Percentiles rank a stretch among this genome's conserved stretches.
Conservation (phyloP, 352 stramenopile genomes). For the Globisporangium acanthophoron region DNA sequence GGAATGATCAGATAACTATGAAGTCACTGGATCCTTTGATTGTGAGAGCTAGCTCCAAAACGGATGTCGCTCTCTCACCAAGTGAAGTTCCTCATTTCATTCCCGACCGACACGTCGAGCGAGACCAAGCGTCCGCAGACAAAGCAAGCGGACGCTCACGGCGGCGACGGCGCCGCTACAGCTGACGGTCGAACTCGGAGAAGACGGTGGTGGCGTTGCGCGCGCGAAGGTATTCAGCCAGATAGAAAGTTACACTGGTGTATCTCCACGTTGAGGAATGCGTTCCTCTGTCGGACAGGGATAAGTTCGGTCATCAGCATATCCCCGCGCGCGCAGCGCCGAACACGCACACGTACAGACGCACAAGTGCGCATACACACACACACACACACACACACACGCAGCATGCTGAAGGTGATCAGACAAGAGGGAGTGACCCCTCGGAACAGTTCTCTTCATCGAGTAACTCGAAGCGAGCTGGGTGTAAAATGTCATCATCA, state of each 20-base stretch:
- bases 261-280: conserved; percentile 82
- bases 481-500: conserved; percentile 88
- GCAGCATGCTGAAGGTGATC: conserved; percentile 42
- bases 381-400: conserved; percentile 5
- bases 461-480: conserved; percentile 87
- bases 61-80: conserved; percentile 63
- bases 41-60: conserved; percentile 69
- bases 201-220: not conserved
- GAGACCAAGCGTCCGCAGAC: too few relatives aligned
- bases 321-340: conserved; percentile 22
- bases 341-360: conserved; percentile 8
- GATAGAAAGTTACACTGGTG: conserved; percentile 87
- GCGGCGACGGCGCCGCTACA: too few relatives aligned
- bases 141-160: too few relatives aligned
- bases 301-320: conserved; percentile 87
- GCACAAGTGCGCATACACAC: conserved; percentile 6
- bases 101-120: conserved; percentile 6
- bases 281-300: conserved; percentile 86
- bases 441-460: conserved; percentile 88
- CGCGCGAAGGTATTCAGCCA: conserved; percentile 61
- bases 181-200: not conserved
- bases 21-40: conserved; percentile 86
- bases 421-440: conserved; percentile 87
- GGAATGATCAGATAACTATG: conserved; percentile 86
- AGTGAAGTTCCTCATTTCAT: conserved; percentile 72